Conservation (phyloP, 169 alveolate species). For the Blepharisma undulans region DNA sequence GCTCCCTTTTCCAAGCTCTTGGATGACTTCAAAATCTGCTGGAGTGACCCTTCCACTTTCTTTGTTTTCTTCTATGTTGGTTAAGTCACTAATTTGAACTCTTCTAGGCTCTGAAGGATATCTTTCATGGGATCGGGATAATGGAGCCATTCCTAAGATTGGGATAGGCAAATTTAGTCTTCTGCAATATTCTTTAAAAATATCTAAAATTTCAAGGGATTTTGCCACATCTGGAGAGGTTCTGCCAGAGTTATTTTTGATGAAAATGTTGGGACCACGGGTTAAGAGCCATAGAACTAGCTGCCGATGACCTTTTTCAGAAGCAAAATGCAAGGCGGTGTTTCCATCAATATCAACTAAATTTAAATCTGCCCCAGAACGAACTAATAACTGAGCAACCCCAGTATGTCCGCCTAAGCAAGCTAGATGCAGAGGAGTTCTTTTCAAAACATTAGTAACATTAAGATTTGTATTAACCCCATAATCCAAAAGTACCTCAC, state of each 20-base stretch:
- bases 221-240: background rate
- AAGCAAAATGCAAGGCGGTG: slow-evolving; percentile 68
- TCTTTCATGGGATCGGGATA: background rate
- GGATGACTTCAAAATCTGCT: background rate
- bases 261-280: slow-evolving; percentile 19
- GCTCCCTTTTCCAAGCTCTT: slow-evolving; percentile 66
- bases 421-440: slow-evolving; percentile 65
- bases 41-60: slow-evolving; percentile 31
- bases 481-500: slow-evolving; percentile 31
- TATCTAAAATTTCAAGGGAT: background rate
- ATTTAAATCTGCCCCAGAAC: slow-evolving; percentile 54
- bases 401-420: slow-evolving; percentile 57
- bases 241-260: slow-evolving; percentile 33
- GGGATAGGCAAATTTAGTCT: background rate
- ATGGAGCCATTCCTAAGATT: background rate
- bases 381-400: slow-evolving; percentile 46
- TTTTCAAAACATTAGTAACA: slow-evolving; percentile 31
- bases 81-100: background rate
- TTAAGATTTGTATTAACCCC: slow-evolving; percentile 35
- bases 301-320: slow-evolving; percentile 49
- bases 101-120: background rate
- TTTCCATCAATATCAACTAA: slow-evolving; percentile 47
- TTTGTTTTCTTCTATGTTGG: background rate
- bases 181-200: background rate
- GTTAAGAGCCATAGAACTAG: slow-evolving; percentile 34